These are phyloP conservation scores for Testicularia cyperi DNA, from an alignment of 1,284 basidiomycete genomes.

Conservation along the genomic window DNA sequence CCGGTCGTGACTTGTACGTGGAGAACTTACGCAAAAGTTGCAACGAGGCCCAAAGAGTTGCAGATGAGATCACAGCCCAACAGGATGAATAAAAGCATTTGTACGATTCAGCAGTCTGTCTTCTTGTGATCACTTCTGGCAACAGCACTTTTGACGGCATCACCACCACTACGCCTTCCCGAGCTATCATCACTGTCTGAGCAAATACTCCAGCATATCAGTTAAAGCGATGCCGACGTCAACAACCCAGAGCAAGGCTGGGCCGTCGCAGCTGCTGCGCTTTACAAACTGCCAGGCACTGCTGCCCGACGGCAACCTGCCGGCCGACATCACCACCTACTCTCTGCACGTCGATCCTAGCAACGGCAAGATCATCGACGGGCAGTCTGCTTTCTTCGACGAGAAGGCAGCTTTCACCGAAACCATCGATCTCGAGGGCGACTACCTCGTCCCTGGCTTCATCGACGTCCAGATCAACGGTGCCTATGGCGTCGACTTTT, in stretches of 20 bases:
- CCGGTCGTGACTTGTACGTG: no score
- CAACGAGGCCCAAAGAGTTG: no score
- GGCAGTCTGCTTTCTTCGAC: constrained; percentile 26
- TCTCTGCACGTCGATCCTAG: constrained; percentile 19
- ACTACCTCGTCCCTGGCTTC: constrained; percentile 68
- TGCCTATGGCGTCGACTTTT: constrained; percentile 86
- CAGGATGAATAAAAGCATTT: no score
- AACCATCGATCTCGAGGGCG: constrained; percentile 23
- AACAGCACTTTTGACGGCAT: not conserved
- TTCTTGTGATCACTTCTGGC: no score
- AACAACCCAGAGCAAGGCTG: not conserved
- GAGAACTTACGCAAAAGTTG: no score
- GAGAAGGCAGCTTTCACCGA: constrained; percentile 1
- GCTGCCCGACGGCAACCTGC: constrained; percentile 13
- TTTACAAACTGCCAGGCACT: constrained; percentile 35
- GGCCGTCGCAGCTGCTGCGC: constrained; percentile 4
- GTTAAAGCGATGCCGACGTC: not conserved
- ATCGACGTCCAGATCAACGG: constrained; percentile 83
- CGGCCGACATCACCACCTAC: constrained; percentile 9
- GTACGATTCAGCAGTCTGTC: no score
- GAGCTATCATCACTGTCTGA: no score
- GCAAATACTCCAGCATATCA: no score
- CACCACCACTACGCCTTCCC: not conserved
- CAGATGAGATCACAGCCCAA: no score
- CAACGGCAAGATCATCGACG: constrained; percentile 20